Conservation (phyloP, 768 basidiomycete species). For the Collybia sordida region DNA sequence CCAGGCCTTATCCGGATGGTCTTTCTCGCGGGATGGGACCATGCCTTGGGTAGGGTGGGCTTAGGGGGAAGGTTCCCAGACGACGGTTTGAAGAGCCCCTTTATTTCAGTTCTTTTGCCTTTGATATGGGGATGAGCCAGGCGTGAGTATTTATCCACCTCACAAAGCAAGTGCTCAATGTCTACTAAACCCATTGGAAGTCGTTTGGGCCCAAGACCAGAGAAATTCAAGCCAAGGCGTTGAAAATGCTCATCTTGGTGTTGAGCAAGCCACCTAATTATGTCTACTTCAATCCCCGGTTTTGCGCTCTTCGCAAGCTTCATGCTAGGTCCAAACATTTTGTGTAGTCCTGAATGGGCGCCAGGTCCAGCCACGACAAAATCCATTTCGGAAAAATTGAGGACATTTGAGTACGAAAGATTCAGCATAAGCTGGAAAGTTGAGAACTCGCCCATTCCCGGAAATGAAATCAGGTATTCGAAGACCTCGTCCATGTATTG, state of each 20-base stretch:
- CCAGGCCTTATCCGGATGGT: constrained; percentile 40
- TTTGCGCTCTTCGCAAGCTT: constrained; percentile 24
- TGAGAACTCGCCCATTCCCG: constrained; percentile 74
- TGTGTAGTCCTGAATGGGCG: constrained; percentile 60
- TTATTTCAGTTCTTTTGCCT: constrained; percentile 38
- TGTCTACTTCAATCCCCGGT: constrained; percentile 47
- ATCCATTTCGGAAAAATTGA: constrained; percentile 66
- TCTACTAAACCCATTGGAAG: constrained; percentile 66
- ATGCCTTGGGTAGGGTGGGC: constrained; percentile 51
- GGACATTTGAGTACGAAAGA: constrained; percentile 53
- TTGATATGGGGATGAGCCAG: constrained; percentile 47
- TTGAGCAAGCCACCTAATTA: constrained; percentile 63
- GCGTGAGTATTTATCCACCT: constrained; percentile 77
- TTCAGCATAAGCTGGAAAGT: constrained; percentile 67
- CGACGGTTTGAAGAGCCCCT: constrained; percentile 34
- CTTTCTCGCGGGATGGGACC: constrained; percentile 47
- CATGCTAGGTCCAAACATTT: constrained; percentile 57
- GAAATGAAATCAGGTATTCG: constrained; percentile 57
- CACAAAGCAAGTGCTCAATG: constrained; percentile 78
- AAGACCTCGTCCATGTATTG: constrained; percentile 63
- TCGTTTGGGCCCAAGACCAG: constrained; percentile 45
- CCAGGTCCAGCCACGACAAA: constrained; percentile 73
- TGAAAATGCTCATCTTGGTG: constrained; percentile 62
- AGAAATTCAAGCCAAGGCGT: constrained; percentile 54
- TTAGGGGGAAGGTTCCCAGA: constrained; percentile 20